Conservation (phyloP, 169 alveolate genomes). For the Cryptosporidium viatorum region DNA sequence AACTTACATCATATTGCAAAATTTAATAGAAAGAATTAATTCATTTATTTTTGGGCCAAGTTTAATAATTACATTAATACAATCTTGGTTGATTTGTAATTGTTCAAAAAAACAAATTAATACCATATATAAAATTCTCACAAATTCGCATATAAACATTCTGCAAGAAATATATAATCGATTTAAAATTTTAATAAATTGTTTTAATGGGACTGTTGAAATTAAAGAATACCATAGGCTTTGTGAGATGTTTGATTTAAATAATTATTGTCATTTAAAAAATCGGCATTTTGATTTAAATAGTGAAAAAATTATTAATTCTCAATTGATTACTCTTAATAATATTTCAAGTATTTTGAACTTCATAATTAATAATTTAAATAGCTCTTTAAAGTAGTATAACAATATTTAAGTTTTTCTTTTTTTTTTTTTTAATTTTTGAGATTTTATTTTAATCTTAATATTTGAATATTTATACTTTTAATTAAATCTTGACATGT, state of each 20-base stretch:
- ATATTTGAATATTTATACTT: neutral
- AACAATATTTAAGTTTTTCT: neutral
- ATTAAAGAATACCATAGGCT: neutral
- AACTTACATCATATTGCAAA: neutral
- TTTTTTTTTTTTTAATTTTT: neutral
- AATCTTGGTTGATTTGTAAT: conserved; percentile 30
- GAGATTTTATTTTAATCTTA: neutral
- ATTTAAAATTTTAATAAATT: neutral
- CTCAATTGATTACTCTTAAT: conserved; percentile 16
- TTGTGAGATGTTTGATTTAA: neutral
- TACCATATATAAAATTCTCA: neutral
- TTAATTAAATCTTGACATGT: neutral
- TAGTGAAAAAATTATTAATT: neutral
- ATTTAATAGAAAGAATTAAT: conserved; percentile 16
- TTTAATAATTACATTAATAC: neutral
- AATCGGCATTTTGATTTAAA: neutral
- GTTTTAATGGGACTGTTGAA: conserved; percentile 44
- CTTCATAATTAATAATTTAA: neutral
- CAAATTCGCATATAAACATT: neutral
- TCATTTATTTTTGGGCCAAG: conserved; percentile 63
- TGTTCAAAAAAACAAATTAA: conserved; percentile 40
- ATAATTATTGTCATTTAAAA: neutral
- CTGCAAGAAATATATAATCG: neutral
- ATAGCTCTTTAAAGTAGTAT: neutral
- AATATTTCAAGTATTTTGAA: neutral